Evolutionary conservation across 805 yeast species (phyloP), one percentile per base, ranked within the genome.

Genomic region (Candida maltosa): DNA sequence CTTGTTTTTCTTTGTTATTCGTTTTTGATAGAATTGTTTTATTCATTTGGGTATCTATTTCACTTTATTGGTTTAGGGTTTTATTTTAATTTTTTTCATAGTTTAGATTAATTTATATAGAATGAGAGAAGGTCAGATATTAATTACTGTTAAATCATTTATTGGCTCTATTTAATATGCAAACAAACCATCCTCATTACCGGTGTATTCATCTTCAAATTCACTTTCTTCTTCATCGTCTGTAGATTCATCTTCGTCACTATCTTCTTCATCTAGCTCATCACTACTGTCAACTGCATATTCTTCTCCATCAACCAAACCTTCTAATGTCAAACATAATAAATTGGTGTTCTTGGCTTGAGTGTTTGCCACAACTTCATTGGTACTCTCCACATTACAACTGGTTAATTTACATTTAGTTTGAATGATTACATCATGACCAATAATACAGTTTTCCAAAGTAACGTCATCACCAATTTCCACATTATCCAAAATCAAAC

Each of bases 381-480:
- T 87, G 1, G 79, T 69, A 7, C 94, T 86, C 58, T 89, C 97
- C 17, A 93, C 83, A 43, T 85, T 81, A 69, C 96, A 91, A 47
- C 83, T 83, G 10, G 80, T 76, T 43, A 93, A 72, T 52, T 73
- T 78, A 28, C 78, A 68, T 57, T 83, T 86, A 36, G 70, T 52
- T 21, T 78, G 80, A 19, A 93, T 70, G n/a, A 60, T 62, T 1
- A 82, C 89, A 31, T 66, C 63, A 27, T 69, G 64, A 11, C 97
- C 98, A 34, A 93, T 68, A 14, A 91, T 80, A 62, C 95, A 87
- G 62, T 91, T 93, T 57, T 93, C 98, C 41, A 83, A 56, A 34
- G 66, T 75, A 10, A 76, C 81, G 46, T 86, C 96, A 56, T 91
- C 96, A 31, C 78, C 95, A 24, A 93, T 64, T 1, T 60, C 61